Base-by-base conservation (phyloP, 768 basidiomycete species). In the Phylloporus sp. region DNA sequence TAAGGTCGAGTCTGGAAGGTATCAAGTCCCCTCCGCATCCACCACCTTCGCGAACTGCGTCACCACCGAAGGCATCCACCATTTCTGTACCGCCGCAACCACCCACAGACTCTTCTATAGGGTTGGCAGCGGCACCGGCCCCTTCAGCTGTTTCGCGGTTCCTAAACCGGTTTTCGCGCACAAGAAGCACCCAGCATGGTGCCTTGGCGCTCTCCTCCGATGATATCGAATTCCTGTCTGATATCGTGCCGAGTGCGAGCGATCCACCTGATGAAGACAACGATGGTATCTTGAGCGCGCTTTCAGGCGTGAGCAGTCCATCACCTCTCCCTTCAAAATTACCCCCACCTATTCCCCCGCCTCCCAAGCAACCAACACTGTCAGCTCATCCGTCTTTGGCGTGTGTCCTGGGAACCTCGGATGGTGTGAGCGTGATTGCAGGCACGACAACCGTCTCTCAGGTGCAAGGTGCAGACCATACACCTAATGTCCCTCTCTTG, bases 91-190 rank as follows among this genome's bases (percentile, higher is more conserved):
- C 59, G 29, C 49, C 38, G 11, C 50, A 27, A 39, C 43, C 55
- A 42, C 32, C 55, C 8, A 10, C 53, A 20, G 47, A 54, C 26
- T 23, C 49, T 42, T 55, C 47, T 13, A 15, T 53, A 18, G 35
- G 43, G 31, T 31, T 39, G 18, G 35, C 49, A 39, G 36, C 54
- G 7, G 12, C 45, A 39, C 61, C 74, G 5, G 64, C 76, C 13
- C 73, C 80, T 26, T 90, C 92, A 0, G 88, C 81, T 8, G 88
- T 94, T 28, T 90, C 91, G 11, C 81, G 92, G 5, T 94, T 95
- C 65, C 74, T 93, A 43, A 82, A 79, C 45, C 81, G 89, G 43
- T 88, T 95, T 66, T 84, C 82, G 8, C 79, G 82, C 20, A 68
- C 69, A 24, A 74, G 70, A 42, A 55, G 63, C 24, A 51, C 72